Evolutionary conservation across 371 early-diverging fungal genomes (phyloP).

Genomic region (Nematocida ironsii): DNA sequence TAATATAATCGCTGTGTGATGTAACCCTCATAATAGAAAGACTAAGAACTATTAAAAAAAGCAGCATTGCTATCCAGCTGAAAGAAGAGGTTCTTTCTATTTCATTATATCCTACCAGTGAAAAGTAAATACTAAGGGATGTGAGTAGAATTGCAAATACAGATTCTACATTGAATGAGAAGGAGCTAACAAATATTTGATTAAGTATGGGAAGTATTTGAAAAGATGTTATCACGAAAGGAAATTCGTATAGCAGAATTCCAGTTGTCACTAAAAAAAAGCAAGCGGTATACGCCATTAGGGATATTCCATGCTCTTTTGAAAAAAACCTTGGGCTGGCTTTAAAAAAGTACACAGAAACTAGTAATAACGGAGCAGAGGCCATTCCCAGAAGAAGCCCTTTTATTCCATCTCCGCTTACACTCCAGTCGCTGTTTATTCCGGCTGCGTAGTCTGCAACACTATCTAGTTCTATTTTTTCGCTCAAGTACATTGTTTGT

Average conservation of each 20-base stretch:
- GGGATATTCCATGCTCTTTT: constrained; percentile 33
- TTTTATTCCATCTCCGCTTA: constrained; percentile 20
- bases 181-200: constrained; percentile 51
- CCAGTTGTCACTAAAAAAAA: constrained; percentile 23
- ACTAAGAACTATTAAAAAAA: not conserved
- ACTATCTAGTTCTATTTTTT: not conserved
- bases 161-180: constrained; percentile 17
- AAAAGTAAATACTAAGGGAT: constrained; percentile 34
- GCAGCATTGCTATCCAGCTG: constrained; percentile 4
- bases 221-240: constrained; percentile 30
- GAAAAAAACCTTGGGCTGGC: constrained; percentile 49
- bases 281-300: constrained; percentile 27
- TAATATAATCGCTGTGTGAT: constrained; percentile 9
- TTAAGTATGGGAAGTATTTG: constrained; percentile 48
- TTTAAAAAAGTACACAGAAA: constrained; percentile 56
- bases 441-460: not conserved
- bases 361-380: constrained; percentile 33
- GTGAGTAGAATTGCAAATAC: constrained; percentile 16
- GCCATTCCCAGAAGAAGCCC: constrained; percentile 43
- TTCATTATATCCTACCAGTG: constrained; percentile 31
- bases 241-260: constrained; percentile 11
- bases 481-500: constrained; percentile 10
- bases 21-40: constrained; percentile 24
- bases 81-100: not conserved
- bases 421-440: not conserved